Base-by-base conservation (phyloP, 495 filamentous ascomycete genomes). In the Penicillium flavigenum region DNA sequence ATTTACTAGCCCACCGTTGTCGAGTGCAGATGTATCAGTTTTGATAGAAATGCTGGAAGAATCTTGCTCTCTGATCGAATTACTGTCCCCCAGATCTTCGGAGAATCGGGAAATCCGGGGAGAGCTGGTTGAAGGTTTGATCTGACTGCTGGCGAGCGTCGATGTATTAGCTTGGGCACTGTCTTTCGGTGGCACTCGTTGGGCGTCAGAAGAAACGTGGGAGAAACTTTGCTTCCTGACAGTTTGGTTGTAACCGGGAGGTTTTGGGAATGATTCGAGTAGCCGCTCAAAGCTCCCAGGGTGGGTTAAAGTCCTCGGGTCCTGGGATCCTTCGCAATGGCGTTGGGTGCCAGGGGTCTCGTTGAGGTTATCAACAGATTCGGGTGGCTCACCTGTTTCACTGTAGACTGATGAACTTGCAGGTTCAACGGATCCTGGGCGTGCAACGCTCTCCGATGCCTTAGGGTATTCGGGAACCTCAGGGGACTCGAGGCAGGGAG, bases 321-420 rank as follows among this genome's bases (percentile, higher is more conserved):
- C 19, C 27, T 22, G 39, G 51, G 39, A n/a, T 32, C 3, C 11
- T 43, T 43, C 16, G 26, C 14, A 9, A 26, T 36, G 2, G 17
- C 39, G 19, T 47, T 34, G 20, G 42, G 42, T 8, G 26, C 42
- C 41, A 34, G 31, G n/a, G 42, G 17, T 24, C 14, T 20, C 32
- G 36, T 17, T 20, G 39, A 26, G 24, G 5, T 20, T 19, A 44
- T 3, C 4, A 20, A 22, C 1, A 19, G 19, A 34, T 3, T 44
- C 29, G 20, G n/a, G 19, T 4, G 12, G n/a, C 41, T 54, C 52
- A 54, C 52, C 42, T 54, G 9, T 9, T 32, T 45, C 42, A 27
- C 52, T 46, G 7, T 54, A 54, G 11, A 45, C 14, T 12, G 52
- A 54, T 3, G 52, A 36, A 9, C 19, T 9, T 20, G 41, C 7